A percentile compares a stretch with the other conserved stretches of the same genome.
These are phyloP conservation scores for Cichorium intybus DNA, from an alignment of 140 eudicot genomes.

Conservation along the genomic window DNA sequence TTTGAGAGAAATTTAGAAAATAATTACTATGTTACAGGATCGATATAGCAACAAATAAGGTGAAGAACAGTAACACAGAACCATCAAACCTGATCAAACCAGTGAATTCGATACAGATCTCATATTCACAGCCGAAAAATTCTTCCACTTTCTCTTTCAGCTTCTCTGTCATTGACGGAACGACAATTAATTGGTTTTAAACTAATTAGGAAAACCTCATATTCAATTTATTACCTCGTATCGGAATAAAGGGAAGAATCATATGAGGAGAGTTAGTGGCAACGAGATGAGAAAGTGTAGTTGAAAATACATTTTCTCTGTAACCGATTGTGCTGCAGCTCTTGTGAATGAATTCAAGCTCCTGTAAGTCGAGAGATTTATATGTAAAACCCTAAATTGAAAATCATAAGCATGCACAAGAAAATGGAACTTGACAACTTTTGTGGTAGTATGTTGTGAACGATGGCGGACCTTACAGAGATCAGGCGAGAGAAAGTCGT, in stretches of 20 bases:
- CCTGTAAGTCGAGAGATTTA: slow-evolving; percentile 38
- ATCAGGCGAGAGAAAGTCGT: slow-evolving; percentile 47
- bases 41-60: neutral
- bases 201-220: neutral
- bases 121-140: slow-evolving; percentile 70
- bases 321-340: slow-evolving; percentile 88
- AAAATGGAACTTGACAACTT: too few relatives aligned
- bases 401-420: neutral
- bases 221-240: slow-evolving; percentile 49
- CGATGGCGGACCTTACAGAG: slow-evolving; percentile 52
- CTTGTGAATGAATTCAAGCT: slow-evolving; percentile 87
- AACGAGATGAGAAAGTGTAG: slow-evolving; percentile 90
- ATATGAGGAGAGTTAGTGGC: slow-evolving; percentile 87
- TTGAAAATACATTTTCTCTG: slow-evolving; percentile 81
- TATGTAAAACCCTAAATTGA: neutral
- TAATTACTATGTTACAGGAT: neutral
- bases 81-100: slow-evolving; percentile 77
- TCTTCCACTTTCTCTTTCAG: slow-evolving; percentile 87
- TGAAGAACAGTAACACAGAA: slow-evolving; percentile 11
- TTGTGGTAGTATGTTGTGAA: neutral
- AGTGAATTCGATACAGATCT: slow-evolving; percentile 83
- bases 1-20: neutral
- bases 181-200: neutral
- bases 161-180: slow-evolving; percentile 46
- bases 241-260: slow-evolving; percentile 70